Base-by-base conservation (phyloP, 2,329 filamentous ascomycete genomes). In the Ophiostoma ulmi region DNA sequence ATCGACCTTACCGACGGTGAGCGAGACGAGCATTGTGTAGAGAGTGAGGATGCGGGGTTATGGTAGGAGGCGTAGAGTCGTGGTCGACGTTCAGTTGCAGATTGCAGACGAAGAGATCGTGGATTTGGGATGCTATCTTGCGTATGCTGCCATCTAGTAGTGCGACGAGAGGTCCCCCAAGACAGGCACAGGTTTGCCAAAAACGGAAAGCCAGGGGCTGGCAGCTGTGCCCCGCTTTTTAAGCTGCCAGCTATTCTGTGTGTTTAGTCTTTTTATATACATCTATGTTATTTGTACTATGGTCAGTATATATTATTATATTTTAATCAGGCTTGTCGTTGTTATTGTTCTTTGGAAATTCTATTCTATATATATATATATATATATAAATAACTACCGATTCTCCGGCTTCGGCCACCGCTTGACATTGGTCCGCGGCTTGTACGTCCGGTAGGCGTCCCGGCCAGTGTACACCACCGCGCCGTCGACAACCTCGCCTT, bases 1-100 rank as follows among this genome's bases (percentile, higher is more conserved):
- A 82, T 99, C 95, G 82, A 99, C 95, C 84, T 99, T 99, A 85
- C 95, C 95, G 81, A 99, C 95, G 68, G 94, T 98, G 79, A 99
- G 87, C 75, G 95, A 98, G 82, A 99, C 92, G 78, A 98, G 87
- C 95, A 99, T 98, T 68, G 79, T 86, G 76, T 35, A 20, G 58
- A 35, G 58, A 6, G 5, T 17, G 11, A 6, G 20, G 52, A 5
- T 58, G n/a, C 11, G 39, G 3, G 10, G 22, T 58, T 26, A 14
- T 5, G 52, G 8, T 7, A 26, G 4, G 52, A 10, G 52, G 1
- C n/a, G n/a, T 48, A 48, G 14, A 17, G 44, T 31, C 31, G 31
- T 48, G 17, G 44, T 48, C 44, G 44, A 20, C 17, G 44, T 61
- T 52, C 22, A 61, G 38, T 58, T 58, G 61, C 55, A 52, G 69